Percentiles rank a stretch among this genome's conserved stretches.
Evolutionary conservation across 192 early-diverging fungal genomes (phyloP).

Genomic region (Backusella australiensis): DNA sequence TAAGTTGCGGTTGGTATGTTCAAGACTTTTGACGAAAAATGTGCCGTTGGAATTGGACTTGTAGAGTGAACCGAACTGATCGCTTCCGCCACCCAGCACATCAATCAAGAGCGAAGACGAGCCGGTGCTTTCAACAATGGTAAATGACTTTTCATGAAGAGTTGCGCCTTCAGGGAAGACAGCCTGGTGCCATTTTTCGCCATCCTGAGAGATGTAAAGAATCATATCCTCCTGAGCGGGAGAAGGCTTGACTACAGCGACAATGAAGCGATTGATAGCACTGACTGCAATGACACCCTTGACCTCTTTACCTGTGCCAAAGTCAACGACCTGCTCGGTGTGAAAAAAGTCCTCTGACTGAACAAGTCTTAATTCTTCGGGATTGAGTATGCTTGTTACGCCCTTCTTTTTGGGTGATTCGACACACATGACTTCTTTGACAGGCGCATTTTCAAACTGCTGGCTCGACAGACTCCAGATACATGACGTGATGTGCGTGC

Average conservation of each 20-base stretch:
- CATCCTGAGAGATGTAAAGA: slow-evolving; percentile 34
- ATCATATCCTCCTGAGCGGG: slow-evolving; percentile 18
- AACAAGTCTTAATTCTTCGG: slow-evolving; percentile 54
- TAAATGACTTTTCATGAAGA: slow-evolving; percentile 67
- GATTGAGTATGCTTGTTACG: slow-evolving; percentile 20
- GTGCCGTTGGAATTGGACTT: slow-evolving; percentile 88
- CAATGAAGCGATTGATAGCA: slow-evolving; percentile 64
- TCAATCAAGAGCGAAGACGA: slow-evolving; percentile 73
- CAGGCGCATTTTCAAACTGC: slow-evolving; percentile 60
- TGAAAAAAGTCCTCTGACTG: slow-evolving; percentile 75
- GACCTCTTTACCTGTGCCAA: slow-evolving; percentile 55
- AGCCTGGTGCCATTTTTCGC: slow-evolving; percentile 38
- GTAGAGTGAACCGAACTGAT: slow-evolving; percentile 69
- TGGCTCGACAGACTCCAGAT: slow-evolving; percentile 67
- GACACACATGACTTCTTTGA: slow-evolving; percentile 72
- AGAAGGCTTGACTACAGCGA: slow-evolving; percentile 64
- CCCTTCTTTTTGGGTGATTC: slow-evolving; percentile 37
- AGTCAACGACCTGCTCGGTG: slow-evolving; percentile 49
- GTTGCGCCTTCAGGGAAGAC: slow-evolving; percentile 50
- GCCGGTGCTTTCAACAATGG: slow-evolving; percentile 79
- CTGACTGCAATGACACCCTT: slow-evolving; percentile 74
- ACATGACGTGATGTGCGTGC: slow-evolving; percentile 61
- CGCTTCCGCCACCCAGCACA: slow-evolving; percentile 45
- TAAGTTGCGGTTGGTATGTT: slow-evolving; percentile 77
- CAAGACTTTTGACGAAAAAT: slow-evolving; percentile 74